Base-by-base conservation (phyloP, 2,329 filamentous ascomycete genomes). In the Cytospora mali region DNA sequence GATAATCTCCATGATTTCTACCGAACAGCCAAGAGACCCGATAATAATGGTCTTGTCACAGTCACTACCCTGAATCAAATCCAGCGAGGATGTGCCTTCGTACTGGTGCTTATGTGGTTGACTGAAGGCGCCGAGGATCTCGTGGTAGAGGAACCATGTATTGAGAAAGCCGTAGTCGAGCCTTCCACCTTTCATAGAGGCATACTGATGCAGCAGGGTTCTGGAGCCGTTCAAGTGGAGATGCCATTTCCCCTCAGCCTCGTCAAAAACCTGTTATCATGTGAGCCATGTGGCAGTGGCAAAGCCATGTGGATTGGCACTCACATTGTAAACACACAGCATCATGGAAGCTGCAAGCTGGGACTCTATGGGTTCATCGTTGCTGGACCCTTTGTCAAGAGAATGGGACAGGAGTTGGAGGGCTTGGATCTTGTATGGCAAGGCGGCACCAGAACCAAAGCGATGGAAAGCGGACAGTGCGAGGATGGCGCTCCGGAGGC, bases 291-390 rank as follows among this genome's bases (percentile, higher is more conserved):
- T 9, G 28, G 25, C 31, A 42, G 54, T 29, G 16, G 27, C 27
- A 3, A 14, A 46, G n/a, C 9, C 2, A 23, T 51, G 29, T 10
- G 18, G 18, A n/a, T 4, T 9, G n/a, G 29, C 7, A 65, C 76
- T 69, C 65, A 80, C 79, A 68, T 78, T 80, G 62, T 81, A 80
- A 18, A 81, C 79, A 58, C 79, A 81, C 7, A 81, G 73, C 79
- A 82, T 81, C 80, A 81, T 79, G 9, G 77, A 80, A 14, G 78
- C 75, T 16, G 79, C 78, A 56, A 81, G 72, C 62, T 80, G 78
- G 9, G 73, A 73, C 55, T 77, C 73, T 7, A 72, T 75, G 18
- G 69, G 71, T n/a, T 14, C 39, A 31, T 63, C 53, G 42, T 64
- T 68, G 14, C 67, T 64, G 5, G 69, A 70, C 51, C 72, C 71